Evolutionary conservation across 2,329 filamentous ascomycete genomes (phyloP).

Genomic region (Hymenoscyphus fructigenus): DNA sequence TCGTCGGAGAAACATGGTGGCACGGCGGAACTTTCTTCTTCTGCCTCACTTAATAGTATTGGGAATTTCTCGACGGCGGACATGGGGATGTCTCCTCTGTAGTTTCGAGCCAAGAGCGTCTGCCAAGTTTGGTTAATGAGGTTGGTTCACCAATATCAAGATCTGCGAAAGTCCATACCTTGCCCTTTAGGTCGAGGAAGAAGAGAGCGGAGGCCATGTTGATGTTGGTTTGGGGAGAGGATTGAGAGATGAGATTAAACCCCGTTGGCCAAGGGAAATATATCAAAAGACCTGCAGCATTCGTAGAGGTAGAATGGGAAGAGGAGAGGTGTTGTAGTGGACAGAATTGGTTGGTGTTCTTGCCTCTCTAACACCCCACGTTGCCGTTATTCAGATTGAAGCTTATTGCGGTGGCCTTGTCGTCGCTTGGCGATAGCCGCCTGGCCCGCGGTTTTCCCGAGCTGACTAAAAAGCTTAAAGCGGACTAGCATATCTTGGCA

Average conservation of each 20-base stretch:
- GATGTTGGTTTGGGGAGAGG: slow-evolving; percentile 14
- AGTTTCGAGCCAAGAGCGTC: slow-evolving; percentile 98
- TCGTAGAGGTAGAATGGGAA: slow-evolving; percentile 18
- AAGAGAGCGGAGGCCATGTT: slow-evolving; percentile 95
- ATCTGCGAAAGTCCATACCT: slow-evolving; percentile 58
- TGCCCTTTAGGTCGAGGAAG: slow-evolving; percentile 99
- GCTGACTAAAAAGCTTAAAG: background rate
- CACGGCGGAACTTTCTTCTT: slow-evolving; percentile 97
- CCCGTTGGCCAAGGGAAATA: slow-evolving; percentile 19
- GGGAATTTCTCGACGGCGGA: slow-evolving; percentile 98
- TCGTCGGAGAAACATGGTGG: slow-evolving; percentile 98
- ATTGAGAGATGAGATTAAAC: slow-evolving; percentile 9
- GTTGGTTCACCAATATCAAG: slow-evolving; percentile 10
- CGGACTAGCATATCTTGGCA: slow-evolving; percentile 18
- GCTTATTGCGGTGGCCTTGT: slow-evolving; percentile 24
- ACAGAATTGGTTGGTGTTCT: slow-evolving; percentile 10
- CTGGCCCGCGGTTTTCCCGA: background rate
- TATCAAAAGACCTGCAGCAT: slow-evolving; percentile 24
- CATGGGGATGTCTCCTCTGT: slow-evolving; percentile 98
- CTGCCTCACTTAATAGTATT: slow-evolving; percentile 90
- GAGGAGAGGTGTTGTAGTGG: slow-evolving; percentile 6
- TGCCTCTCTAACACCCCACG: slow-evolving; percentile 29
- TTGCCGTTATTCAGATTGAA: slow-evolving; percentile 16
- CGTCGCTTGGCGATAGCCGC: slow-evolving; percentile 17
- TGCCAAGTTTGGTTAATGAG: slow-evolving; percentile 42